Conservation (phyloP, 2,329 filamentous ascomycete species). For the Neopestalotiopsis sp. region DNA sequence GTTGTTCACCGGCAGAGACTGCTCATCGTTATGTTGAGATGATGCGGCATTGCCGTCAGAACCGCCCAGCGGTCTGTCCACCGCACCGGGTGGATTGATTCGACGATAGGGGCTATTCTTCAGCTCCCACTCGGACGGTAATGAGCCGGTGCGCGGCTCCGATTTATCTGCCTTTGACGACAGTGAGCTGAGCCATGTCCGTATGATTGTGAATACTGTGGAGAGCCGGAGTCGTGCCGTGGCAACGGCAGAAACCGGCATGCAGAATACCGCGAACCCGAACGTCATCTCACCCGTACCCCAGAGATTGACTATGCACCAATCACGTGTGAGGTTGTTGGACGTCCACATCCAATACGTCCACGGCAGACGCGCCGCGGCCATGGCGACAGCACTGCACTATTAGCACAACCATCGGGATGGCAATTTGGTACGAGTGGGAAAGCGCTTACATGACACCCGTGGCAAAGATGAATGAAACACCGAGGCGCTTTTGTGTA, state of each 20-base stretch:
- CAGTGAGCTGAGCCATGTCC: background rate
- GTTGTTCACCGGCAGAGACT: background rate
- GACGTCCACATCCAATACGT: conserved; percentile 26
- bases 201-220: too few species aligned
- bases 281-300: conserved; percentile 48
- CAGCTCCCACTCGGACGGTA: too few species aligned
- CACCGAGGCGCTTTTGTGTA: background rate
- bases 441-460: background rate
- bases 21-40: background rate
- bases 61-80: background rate
- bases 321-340: conserved; percentile 35
- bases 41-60: background rate
- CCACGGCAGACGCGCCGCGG: too few species aligned
- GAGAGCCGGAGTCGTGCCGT: too few species aligned
- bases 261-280: conserved; percentile 46
- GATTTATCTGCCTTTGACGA: background rate
- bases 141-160: background rate
- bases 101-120: background rate
- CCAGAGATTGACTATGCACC: conserved; percentile 38
- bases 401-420: too few species aligned
- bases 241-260: conserved; percentile 32
- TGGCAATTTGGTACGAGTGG: background rate
- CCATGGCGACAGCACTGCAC: background rate
- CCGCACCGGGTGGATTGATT: background rate
- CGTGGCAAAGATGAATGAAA: background rate